Evolutionary conservation across 805 yeast species (phyloP), one percentile per base, ranked within the genome.

Genomic region (Teunomyces aglyptinius): DNA sequence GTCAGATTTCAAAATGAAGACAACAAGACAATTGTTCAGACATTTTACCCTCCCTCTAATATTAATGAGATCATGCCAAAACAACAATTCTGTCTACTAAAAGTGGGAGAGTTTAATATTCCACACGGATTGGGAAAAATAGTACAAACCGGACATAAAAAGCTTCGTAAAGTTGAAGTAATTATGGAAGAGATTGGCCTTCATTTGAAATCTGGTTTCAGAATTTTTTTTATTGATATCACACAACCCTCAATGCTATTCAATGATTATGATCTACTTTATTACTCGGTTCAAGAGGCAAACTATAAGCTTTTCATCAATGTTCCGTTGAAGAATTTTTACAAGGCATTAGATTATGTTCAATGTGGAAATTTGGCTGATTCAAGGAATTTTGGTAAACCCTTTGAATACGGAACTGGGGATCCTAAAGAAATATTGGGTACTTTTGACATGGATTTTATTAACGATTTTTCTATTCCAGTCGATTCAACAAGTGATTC

Each of bases 1-100:
- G 65, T 81, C 6, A 55, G 58, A 15, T 67, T 67, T 46, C 49
- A 61, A 27, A 57, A 61, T 20, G 58, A 58, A 1, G 51, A 60
- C 2, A 63, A 63, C 6, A 54, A 63, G 12, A 57, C 56, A 16
- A 49, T 67, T 2, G 49, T 54, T 19, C 65, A 74, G 43, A 68
- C 73, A 1, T 80, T 74, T 48, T 80, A 75, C 53, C 83, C 86
- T 0, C 82, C 86, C 0, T 68, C 78, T 0, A 76, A 78, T 52
- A 76, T 83, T 38, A 75, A 74, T 43, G 86, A 82, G 10, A 67
- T 83, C 19, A 62, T 81, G n/a, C 85, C 85, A 1, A 73, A 70
- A 44, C 67, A 73, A 22, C 74, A 73, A 48, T 71, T 79, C 53
- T 71, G 79, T 20, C 63, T 81, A 19, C 57, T 82, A 31, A 74